phyloP scores from a whole-genome alignment of 257 asterid species.

The Rauvolfia tetraphylla region DNA sequence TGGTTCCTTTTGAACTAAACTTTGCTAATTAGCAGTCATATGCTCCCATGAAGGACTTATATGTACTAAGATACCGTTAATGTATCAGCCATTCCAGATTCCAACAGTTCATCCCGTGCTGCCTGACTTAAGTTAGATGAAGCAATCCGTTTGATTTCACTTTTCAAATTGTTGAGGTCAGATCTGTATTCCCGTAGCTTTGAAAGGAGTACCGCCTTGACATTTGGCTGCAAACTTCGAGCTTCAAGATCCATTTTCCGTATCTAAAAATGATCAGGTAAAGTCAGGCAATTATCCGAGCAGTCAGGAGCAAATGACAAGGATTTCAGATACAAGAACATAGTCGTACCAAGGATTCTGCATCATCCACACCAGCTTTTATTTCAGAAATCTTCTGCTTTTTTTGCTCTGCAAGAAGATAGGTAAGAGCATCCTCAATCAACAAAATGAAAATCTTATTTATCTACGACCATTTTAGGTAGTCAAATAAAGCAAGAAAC shows the following conservation, averaged over 20 bases:
- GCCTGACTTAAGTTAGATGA: slow-evolving; percentile 58
- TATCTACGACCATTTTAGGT: background rate
- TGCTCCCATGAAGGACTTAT: background rate
- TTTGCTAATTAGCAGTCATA: background rate
- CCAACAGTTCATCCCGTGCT: slow-evolving; percentile 80
- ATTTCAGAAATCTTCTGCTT: slow-evolving; percentile 69
- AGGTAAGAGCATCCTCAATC: background rate
- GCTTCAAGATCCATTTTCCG: slow-evolving; percentile 90
- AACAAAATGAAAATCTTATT: background rate
- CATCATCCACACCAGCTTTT: slow-evolving; percentile 62
- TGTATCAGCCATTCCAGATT: slow-evolving; percentile 81
- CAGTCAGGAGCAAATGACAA: slow-evolving; percentile 1
- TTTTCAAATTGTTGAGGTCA: slow-evolving; percentile 72
- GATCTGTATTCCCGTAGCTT: slow-evolving; percentile 81
- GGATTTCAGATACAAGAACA: background rate
- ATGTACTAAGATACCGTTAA: slow-evolving; percentile 35
- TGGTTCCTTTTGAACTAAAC: background rate
- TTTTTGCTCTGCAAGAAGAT: slow-evolving; percentile 55
- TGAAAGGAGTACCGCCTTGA: slow-evolving; percentile 73
- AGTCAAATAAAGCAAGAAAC: background rate
- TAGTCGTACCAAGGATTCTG: slow-evolving; percentile 63
- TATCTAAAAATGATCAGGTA: slow-evolving; percentile 40
- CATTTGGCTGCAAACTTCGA: slow-evolving; percentile 67
- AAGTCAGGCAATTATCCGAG: slow-evolving; percentile 12
- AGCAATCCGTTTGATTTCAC: slow-evolving; percentile 52